Evolutionary conservation across 2,329 filamentous ascomycete species (phyloP), one percentile per base, ranked within the genome.

Genomic region (Tricladium varicosporioides): DNA sequence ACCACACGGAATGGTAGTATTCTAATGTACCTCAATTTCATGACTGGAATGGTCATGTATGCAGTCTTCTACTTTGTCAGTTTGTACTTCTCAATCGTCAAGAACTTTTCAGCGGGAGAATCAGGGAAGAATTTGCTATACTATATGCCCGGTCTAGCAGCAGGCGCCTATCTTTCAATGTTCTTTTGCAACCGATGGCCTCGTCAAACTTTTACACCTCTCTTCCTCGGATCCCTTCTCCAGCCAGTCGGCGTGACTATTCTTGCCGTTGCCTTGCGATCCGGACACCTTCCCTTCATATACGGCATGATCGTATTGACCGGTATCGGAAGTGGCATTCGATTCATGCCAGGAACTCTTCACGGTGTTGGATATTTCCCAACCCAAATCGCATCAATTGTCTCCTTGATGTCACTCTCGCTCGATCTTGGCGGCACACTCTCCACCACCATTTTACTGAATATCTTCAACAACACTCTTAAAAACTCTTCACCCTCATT

Each of bases 31-130:
- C 77, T 86, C 61, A 84, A 85, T 61, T 82, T 86, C 64, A 76
- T 79, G 2, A 80, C 80, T 0, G 86, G 86, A 3, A 66, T 66
- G 64, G 77, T 72, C 0, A 70, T 77, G 61, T 79, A 78, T 67
- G 74, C 79, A 11, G 80, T 85, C 1, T 81, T 88, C 61, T 89
- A 89, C 69, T 89, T 88, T 63, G 82, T 86, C 62, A 83, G 82
- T 14, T 78, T 88, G 15, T 89, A 88, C 69, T 89, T 88, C 68
- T 81, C 82, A 1, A 72, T 87, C 14, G 85, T 88, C 0, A 73
- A 83, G 69, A 77, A 75, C 5, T 81, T 81, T 59, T 69, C 61
- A 62, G 27, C 75, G 73, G 78, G 77, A 19, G 66, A 80, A 49
- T 77, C 84, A 1, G 84, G 84, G 2, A 65, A 78, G 0, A 78